These are phyloP conservation scores for Pleurozium schreberi DNA, from an alignment of 225 moss, liverwort and hornwort genomes.

Conservation along the genomic window DNA sequence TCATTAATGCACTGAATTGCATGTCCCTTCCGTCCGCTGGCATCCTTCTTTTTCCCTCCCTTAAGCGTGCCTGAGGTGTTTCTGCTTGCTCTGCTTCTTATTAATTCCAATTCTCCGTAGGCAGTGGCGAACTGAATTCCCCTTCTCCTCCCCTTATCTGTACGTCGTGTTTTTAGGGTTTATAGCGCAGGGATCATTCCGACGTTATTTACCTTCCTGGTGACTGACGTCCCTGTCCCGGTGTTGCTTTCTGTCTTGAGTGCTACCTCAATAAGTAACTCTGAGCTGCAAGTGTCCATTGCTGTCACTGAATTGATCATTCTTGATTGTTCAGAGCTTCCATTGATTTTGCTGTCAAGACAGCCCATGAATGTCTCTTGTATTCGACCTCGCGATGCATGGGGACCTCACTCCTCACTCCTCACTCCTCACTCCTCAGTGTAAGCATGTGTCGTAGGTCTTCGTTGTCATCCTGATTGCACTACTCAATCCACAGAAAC, in stretches of 20 bases:
- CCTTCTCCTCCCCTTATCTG: neutral
- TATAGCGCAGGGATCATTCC: neutral
- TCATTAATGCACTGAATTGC: slow-evolving; percentile 32
- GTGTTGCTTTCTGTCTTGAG: neutral
- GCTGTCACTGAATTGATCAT: neutral
- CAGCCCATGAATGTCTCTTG: neutral
- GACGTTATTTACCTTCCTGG: neutral
- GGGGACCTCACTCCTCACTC: neutral
- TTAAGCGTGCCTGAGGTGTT: neutral
- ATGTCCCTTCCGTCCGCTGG: slow-evolving; percentile 4
- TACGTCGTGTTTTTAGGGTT: neutral
- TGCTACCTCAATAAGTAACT: neutral
- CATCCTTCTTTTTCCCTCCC: neutral
- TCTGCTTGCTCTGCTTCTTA: neutral
- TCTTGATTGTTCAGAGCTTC: neutral
- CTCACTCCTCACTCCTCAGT: neutral
- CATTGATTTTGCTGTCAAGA: neutral
- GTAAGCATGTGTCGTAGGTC: neutral
- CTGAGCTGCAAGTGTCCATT: neutral
- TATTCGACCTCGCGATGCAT: neutral
- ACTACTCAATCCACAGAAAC: neutral
- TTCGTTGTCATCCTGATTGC: neutral
- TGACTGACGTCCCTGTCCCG: neutral
- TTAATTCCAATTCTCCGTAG: neutral
- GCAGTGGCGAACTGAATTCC: neutral